Percentiles rank a stretch among this genome's conserved stretches.
These are phyloP conservation scores for Talaromyces sp. DNA, from an alignment of 2,329 filamentous ascomycete species.

Conservation along the genomic window DNA sequence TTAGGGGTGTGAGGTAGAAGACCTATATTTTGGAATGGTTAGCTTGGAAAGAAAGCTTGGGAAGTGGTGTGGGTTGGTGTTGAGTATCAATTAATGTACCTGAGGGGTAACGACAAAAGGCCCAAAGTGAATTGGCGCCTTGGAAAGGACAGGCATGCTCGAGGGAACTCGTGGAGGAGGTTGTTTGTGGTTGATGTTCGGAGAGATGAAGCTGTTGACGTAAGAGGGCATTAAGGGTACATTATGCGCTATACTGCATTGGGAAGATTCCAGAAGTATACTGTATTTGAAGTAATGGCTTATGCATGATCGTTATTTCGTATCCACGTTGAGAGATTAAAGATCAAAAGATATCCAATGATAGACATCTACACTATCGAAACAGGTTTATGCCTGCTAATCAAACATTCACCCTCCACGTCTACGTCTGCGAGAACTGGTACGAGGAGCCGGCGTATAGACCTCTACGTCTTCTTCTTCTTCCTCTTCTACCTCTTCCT, in stretches of 20 bases:
- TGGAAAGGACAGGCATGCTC: conserved; percentile 11
- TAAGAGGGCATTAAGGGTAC: not conserved
- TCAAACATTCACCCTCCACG: conserved; percentile 7
- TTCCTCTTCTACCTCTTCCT: conserved; percentile 6
- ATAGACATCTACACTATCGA: not conserved
- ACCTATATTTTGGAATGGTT: conserved; percentile 51
- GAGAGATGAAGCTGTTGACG: not conserved
- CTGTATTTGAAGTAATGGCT: too few species aligned
- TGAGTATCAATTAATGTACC: conserved; percentile 39
- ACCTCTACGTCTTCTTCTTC: conserved; percentile 12
- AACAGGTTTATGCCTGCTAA: not conserved
- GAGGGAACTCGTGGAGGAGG: not conserved
- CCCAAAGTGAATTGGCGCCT: conserved; percentile 61
- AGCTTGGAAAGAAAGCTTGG: not conserved
- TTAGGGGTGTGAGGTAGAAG: conserved; percentile 74
- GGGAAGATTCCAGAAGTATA: not conserved
- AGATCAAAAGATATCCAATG: not conserved
- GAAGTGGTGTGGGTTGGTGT: not conserved
- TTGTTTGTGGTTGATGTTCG: not conserved
- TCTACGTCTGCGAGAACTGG: conserved; percentile 6
- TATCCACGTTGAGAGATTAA: not conserved
- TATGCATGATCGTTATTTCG: not conserved
- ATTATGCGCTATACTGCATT: not conserved
- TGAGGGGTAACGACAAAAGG: conserved; percentile 71
- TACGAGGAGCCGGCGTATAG: conserved; percentile 1